Evolutionary conservation across 768 basidiomycete species (phyloP).

Genomic region (Coprinellus micaceus): DNA sequence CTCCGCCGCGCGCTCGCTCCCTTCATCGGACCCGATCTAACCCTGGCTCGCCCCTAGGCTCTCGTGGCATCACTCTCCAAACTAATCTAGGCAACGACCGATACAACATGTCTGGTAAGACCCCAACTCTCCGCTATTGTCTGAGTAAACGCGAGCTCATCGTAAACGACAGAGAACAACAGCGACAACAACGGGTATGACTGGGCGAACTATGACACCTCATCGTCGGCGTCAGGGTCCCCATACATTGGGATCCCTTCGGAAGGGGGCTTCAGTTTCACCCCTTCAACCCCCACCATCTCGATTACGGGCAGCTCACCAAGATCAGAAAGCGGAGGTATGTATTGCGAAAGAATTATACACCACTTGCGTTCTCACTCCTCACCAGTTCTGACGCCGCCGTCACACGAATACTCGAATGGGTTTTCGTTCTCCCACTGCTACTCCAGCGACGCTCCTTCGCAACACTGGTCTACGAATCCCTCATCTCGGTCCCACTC

Average conservation of each 20-base stretch:
- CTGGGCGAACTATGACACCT: conserved; percentile 19
- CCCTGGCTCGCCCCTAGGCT: background rate
- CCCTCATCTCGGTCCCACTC: conserved; percentile 7
- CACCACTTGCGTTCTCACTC: background rate
- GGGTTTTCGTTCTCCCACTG: conserved; percentile 31
- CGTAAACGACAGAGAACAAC: background rate
- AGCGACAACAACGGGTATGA: background rate
- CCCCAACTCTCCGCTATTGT: background rate
- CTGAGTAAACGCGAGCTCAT: background rate
- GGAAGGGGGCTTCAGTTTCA: conserved; percentile 18
- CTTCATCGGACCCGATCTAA: background rate
- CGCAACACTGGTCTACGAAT: conserved; percentile 14
- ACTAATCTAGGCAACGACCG: too few relatives aligned
- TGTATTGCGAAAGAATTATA: background rate
- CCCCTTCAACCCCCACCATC: conserved; percentile 20
- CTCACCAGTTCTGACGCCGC: conserved; percentile 28
- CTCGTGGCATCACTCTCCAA: too few relatives aligned
- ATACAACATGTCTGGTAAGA: background rate
- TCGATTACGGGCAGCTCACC: conserved; percentile 29
- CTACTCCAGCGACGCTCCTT: conserved; percentile 21
- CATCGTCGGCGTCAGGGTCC: conserved; percentile 16
- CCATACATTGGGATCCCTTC: conserved; percentile 6
- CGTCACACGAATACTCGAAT: conserved; percentile 29
- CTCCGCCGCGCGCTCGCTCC: background rate
- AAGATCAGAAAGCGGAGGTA: conserved; percentile 33